A percentile compares a stretch with the other conserved stretches of the same genome.
Conservation (phyloP, 441 rosid genomes). For the Isatis lusitanica region DNA sequence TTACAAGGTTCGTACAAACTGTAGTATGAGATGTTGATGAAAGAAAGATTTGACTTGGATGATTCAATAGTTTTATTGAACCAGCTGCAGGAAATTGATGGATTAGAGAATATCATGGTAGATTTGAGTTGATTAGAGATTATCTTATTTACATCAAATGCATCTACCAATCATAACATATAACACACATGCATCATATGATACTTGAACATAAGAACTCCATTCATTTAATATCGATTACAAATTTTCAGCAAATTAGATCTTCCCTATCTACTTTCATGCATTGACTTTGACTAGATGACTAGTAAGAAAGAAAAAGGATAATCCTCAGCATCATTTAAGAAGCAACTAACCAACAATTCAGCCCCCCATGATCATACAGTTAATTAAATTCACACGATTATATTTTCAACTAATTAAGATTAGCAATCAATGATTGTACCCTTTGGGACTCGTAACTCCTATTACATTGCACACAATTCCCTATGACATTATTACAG, state of each 20-base stretch:
- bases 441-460: slow-evolving; percentile 38
- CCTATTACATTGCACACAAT: slow-evolving; percentile 33
- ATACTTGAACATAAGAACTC: neutral
- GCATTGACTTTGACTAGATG: slow-evolving; percentile 33
- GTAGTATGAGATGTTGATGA: too few species aligned
- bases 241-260: neutral
- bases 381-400: slow-evolving; percentile 22
- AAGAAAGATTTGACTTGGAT: too few species aligned
- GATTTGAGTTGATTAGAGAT: too few species aligned
- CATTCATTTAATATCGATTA: neutral
- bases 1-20: too few species aligned
- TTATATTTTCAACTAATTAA: slow-evolving; percentile 15
- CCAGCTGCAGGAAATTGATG: too few species aligned
- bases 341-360: slow-evolving; percentile 12
- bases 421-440: slow-evolving; percentile 18
- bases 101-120: too few species aligned
- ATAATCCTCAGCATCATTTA: neutral
- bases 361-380: slow-evolving; percentile 31
- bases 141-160: too few species aligned
- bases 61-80: too few species aligned
- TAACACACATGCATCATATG: slow-evolving; percentile 1
- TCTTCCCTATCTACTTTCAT: slow-evolving; percentile 19
- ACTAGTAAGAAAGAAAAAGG: neutral
- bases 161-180: neutral
- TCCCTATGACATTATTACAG: slow-evolving; percentile 13